phyloP scores from a whole-genome alignment of 1,284 basidiomycete species.

The Ustilago loliicola region DNA sequence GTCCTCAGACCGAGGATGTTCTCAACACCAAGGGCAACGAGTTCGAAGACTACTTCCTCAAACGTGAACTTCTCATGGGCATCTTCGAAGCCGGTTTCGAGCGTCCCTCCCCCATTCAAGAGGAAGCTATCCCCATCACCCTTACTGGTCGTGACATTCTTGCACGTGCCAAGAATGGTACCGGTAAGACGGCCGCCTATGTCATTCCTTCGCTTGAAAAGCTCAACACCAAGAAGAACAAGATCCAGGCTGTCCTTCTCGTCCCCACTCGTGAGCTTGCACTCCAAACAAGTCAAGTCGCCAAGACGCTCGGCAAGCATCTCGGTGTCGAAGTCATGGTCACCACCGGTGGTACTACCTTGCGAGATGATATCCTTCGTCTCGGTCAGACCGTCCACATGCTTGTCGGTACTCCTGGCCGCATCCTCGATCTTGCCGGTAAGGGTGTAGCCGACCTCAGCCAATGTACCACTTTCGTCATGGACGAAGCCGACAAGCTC shows the following conservation, averaged over 20 bases:
- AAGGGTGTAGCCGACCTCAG: conserved; percentile 94
- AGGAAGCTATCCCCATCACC: conserved; percentile 78
- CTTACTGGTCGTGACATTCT: conserved; percentile 80
- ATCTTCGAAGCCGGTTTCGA: conserved; percentile 78
- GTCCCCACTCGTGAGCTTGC: conserved; percentile 70
- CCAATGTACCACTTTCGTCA: conserved; percentile 87
- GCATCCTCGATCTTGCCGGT: conserved; percentile 93
- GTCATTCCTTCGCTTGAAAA: conserved; percentile 96
- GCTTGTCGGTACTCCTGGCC: conserved; percentile 94
- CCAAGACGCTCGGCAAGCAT: conserved; percentile 96
- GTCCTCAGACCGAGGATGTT: conserved; percentile 70
- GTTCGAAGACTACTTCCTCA: conserved; percentile 70
- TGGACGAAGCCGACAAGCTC: conserved; percentile 97
- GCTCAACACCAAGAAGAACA: conserved; percentile 84
- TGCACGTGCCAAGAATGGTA: conserved; percentile 76
- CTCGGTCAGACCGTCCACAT: conserved; percentile 92
- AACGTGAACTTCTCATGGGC: conserved; percentile 70
- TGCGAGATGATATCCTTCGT: conserved; percentile 94
- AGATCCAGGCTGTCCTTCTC: conserved; percentile 80
- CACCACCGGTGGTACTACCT: conserved; percentile 95
- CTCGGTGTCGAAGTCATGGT: conserved; percentile 98
- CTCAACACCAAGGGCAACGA: conserved; percentile 70
- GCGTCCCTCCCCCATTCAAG: conserved; percentile 95
- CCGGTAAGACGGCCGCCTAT: conserved; percentile 91
- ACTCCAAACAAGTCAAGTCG: conserved; percentile 90